Base-by-base conservation (phyloP, 768 basidiomycete genomes). In the Rhizopogon roseolus region DNA sequence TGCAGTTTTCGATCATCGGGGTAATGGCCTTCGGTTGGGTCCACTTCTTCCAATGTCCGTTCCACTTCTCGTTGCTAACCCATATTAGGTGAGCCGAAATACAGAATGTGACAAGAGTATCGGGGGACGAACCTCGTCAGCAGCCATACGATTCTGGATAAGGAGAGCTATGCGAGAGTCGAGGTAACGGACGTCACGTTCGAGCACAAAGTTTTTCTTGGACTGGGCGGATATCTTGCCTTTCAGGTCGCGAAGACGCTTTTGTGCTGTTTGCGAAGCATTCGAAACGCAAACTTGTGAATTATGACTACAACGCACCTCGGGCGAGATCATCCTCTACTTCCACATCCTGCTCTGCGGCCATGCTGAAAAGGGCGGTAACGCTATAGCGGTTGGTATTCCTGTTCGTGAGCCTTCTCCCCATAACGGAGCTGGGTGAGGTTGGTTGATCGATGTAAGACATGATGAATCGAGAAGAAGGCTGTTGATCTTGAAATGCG, bases 151-250 rank as follows among this genome's bases (percentile, higher is more conserved):
- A 68, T 99, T 98, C 74, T 98, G 95, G 64, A 99, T 99, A 62
- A 99, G 81, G 39, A 99, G 78, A 9, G 96, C 97, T 65, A 99
- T 99, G 52, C 97, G 82, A 37, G 91, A 92, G 76, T 99, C 97
- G 41, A 99, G 85, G 70, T 98, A 99, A 49, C 97, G 88, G 34
- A 99, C 97, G 70, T 99, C 97, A 42, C 97, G 88, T 70, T 99
- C 97, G 10, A 99, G 82, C 39, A 99, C 97, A 63, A 99, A 99
- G 75, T 99, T 99, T 84, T 98, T 98, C 81, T 99, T 99, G 52
- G 93, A 95, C 73, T 98, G 97, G 0, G 93, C 90, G 13, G 97
- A 98, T 56, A 99, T 99, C 66, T 94, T 90, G 27, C 88, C 83
- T 75, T 99, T 99, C 58, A 99, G 80, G 63, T 99, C 97, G 29